phyloP scores from a whole-genome alignment of 495 filamentous ascomycete species.

The Usnea hakonensis region DNA sequence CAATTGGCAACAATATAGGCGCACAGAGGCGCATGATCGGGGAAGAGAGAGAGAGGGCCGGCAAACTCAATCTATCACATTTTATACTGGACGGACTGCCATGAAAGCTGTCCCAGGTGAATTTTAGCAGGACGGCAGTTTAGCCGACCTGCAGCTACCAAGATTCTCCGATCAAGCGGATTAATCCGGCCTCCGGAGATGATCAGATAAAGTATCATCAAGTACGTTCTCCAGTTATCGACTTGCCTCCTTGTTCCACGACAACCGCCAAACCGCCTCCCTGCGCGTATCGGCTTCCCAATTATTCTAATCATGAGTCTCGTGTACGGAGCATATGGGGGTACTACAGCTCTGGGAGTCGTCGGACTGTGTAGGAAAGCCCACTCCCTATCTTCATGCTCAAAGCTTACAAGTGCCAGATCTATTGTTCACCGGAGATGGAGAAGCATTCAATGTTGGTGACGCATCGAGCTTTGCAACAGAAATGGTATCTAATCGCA shows the following conservation, averaged over 20 bases:
- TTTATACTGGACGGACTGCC: background rate
- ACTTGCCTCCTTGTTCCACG: background rate
- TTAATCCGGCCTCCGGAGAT: background rate
- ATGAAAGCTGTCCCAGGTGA: constrained; percentile 1
- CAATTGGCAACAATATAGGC: constrained; percentile 6
- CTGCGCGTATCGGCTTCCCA: background rate
- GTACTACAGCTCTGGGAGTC: constrained; percentile 63
- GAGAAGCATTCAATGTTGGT: constrained; percentile 92
- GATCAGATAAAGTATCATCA: background rate
- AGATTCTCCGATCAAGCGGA: background rate
- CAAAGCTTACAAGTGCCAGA: constrained; percentile 48
- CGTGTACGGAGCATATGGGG: constrained; percentile 60
- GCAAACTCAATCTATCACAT: constrained; percentile 3
- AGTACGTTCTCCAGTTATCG: background rate
- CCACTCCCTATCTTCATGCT: constrained; percentile 28
- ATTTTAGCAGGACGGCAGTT: background rate
- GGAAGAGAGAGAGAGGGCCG: background rate
- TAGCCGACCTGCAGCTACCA: background rate
- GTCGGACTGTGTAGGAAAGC: constrained; percentile 75
- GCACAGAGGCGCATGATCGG: constrained; percentile 23
- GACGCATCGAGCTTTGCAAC: background rate
- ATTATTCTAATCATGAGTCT: constrained; percentile 42
- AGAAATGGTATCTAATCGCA: constrained; percentile 23
- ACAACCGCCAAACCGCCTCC: no score
- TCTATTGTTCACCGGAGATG: constrained; percentile 94